Evolutionary conservation across 176 grass and related monocot genomes (phyloP).

Genomic region (Oryza punctata): DNA sequence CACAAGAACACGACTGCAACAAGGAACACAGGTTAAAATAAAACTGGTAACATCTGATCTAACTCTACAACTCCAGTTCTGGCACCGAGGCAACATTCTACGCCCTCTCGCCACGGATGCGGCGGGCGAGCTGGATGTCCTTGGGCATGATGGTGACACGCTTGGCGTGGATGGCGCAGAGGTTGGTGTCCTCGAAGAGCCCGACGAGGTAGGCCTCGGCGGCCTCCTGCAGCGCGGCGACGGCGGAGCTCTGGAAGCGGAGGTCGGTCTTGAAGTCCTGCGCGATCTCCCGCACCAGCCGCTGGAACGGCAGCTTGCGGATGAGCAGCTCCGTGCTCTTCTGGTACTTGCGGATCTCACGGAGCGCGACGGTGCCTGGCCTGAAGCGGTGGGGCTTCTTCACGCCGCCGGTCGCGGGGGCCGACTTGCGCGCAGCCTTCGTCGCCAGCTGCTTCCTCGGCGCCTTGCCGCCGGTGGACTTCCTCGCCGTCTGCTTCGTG

Average conservation of each 20-base stretch:
- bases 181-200: conserved; percentile 78
- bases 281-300: conserved; percentile 61
- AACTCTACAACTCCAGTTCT: background rate
- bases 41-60: background rate
- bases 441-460: conserved; percentile 67
- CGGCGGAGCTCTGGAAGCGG: conserved; percentile 76
- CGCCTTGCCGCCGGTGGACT: conserved; percentile 75
- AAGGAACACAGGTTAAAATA: background rate
- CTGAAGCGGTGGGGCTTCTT: conserved; percentile 84
- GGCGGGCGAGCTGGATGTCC: conserved; percentile 69
- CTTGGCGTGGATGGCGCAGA: conserved; percentile 81
- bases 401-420: conserved; percentile 62
- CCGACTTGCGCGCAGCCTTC: conserved; percentile 68
- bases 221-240: conserved; percentile 71
- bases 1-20: background rate
- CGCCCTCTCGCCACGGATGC: conserved; percentile 69
- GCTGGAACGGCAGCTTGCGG: conserved; percentile 76
- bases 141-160: conserved; percentile 81
- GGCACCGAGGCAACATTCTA: background rate
- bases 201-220: conserved; percentile 72
- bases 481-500: conserved; percentile 72
- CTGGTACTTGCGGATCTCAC: conserved; percentile 81
- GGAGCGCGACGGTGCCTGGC: conserved; percentile 68
- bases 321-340: conserved; percentile 80
- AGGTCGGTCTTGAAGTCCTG: conserved; percentile 81